These are phyloP conservation scores for Penicillium digitatum DNA, from an alignment of 2,329 filamentous ascomycete genomes.

Conservation along the genomic window DNA sequence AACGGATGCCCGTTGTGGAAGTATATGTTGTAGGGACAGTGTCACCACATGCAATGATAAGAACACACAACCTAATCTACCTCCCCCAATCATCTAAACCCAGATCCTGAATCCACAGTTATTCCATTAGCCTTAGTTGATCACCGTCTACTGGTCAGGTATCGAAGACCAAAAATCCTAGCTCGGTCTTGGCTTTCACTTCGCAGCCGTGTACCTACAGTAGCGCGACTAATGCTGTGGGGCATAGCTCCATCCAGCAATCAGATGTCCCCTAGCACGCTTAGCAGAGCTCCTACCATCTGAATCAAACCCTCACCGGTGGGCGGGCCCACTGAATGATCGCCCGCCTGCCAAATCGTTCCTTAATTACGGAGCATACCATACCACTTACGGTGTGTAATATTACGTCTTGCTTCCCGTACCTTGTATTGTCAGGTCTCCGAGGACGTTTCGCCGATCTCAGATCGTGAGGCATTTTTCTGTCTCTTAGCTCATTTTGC, in stretches of 20 bases:
- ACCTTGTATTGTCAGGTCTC: slow-evolving; percentile 5
- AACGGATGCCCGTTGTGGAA: not conserved
- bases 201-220: slow-evolving; percentile 33
- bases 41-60: not conserved
- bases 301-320: slow-evolving; percentile 26
- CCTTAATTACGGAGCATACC: slow-evolving; percentile 11
- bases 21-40: too few relatives aligned
- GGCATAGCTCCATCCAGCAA: slow-evolving; percentile 17
- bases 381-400: not conserved
- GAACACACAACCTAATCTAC: slow-evolving; percentile 1
- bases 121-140: slow-evolving; percentile 4
- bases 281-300: slow-evolving; percentile 15
- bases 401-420: not conserved
- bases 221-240: slow-evolving; percentile 23
- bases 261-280: slow-evolving; percentile 15
- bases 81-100: not conserved
- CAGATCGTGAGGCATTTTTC: slow-evolving; percentile 38
- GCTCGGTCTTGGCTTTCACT: slow-evolving; percentile 20
- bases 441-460: slow-evolving; percentile 27
- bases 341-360: slow-evolving; percentile 29
- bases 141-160: slow-evolving; percentile 1
- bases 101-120: slow-evolving; percentile 2
- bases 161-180: not conserved
- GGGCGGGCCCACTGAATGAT: slow-evolving; percentile 29
- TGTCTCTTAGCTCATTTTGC: not conserved